Evolutionary conservation across 2,329 filamentous ascomycete species (phyloP).

Genomic region (Claviceps purpurea): DNA sequence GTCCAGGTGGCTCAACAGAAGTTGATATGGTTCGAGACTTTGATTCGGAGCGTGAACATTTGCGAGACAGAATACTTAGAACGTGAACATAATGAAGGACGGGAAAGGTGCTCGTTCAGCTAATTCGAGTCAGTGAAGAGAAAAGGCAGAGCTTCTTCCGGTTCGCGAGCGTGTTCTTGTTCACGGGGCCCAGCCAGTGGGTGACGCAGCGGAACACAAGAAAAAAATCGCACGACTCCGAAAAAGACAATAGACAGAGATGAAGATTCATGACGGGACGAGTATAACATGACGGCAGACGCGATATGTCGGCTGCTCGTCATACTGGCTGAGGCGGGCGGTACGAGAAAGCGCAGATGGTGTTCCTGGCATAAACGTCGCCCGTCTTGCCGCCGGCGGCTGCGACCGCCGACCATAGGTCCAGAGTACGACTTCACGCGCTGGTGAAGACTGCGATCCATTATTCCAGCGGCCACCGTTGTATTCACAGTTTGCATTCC

Average conservation of each 20-base stretch:
- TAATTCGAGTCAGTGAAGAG: background rate
- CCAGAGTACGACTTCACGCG: too few species aligned
- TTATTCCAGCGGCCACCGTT: too few species aligned
- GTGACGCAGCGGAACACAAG: background rate
- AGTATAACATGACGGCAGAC: background rate
- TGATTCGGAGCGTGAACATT: background rate
- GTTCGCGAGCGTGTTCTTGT: background rate
- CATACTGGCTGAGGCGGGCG: too few species aligned
- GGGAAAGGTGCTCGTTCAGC: background rate
- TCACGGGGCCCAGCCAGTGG: background rate
- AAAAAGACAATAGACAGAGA: background rate
- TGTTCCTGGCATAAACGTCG: too few species aligned
- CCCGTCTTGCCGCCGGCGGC: too few species aligned
- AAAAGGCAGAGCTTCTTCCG: too few species aligned
- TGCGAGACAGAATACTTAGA: background rate
- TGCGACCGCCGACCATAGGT: too few species aligned
- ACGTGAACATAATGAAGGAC: background rate
- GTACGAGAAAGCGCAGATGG: too few species aligned
- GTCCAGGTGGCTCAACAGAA: background rate
- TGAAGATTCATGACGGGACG: background rate
- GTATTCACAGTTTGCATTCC: too few species aligned
- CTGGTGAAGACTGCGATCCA: too few species aligned
- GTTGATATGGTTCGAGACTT: background rate
- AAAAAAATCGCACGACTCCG: background rate
- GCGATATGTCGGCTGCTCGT: background rate